These are phyloP conservation scores for Nemophila menziesii DNA, from an alignment of 257 asterid species.

Conservation along the genomic window DNA sequence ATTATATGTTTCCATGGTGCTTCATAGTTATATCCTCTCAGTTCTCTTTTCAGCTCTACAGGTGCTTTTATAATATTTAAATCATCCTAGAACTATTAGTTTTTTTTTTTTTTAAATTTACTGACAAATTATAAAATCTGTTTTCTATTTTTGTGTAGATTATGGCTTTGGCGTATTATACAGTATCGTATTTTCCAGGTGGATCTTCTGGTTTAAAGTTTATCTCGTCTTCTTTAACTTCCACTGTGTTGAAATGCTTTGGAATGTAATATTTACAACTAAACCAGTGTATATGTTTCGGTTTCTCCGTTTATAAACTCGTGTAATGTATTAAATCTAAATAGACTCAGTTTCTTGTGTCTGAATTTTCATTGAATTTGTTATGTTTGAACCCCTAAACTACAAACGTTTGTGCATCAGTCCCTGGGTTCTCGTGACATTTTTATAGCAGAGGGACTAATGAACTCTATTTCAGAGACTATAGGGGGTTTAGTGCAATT, in stretches of 20 bases:
- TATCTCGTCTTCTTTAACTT: constrained; percentile 59
- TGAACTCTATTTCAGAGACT: not conserved
- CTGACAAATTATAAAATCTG: not conserved
- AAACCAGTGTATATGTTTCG: not conserved
- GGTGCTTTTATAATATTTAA: constrained; percentile 35
- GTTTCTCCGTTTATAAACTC: not conserved
- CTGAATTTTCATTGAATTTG: not conserved
- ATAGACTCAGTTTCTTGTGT: not conserved
- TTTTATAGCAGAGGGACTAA: not conserved
- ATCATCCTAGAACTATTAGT: too few species aligned
- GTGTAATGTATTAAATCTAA: not conserved
- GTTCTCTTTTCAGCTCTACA: constrained; percentile 74
- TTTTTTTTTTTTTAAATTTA: not conserved
- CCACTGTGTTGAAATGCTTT: constrained; percentile 55
- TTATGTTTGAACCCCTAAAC: too few species aligned
- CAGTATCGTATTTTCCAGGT: constrained; percentile 89
- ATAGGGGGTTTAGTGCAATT: not conserved
- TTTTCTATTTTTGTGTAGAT: constrained; percentile 36
- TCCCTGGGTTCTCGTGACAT: too few species aligned
- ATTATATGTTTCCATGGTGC: constrained; percentile 86
- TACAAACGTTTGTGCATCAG: too few species aligned
- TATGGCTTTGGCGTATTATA: constrained; percentile 73
- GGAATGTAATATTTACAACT: constrained; percentile 44
- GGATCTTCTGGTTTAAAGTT: constrained; percentile 90
- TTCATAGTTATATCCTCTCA: constrained; percentile 85